Percentiles rank a stretch among this genome's conserved stretches.
phyloP scores from a whole-genome alignment of 495 filamentous ascomycete species.

The Elasticomyces elasticus region DNA sequence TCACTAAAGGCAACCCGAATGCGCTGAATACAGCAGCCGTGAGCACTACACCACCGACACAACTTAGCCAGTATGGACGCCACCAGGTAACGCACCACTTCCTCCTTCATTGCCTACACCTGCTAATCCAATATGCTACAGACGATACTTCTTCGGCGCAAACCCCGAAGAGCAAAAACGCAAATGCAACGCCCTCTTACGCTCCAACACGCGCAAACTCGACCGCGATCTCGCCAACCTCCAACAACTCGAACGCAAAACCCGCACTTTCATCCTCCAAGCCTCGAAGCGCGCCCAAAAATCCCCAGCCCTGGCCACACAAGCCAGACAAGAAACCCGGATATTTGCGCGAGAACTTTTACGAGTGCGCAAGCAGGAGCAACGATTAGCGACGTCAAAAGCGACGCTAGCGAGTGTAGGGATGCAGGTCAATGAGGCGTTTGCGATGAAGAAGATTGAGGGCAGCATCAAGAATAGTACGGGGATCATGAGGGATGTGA shows the following conservation, averaged over 20 bases:
- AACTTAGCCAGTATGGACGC: slow-evolving; percentile 57
- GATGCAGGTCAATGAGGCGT: slow-evolving; percentile 97
- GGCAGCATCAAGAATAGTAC: slow-evolving; percentile 78
- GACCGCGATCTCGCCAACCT: slow-evolving; percentile 81
- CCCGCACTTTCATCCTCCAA: slow-evolving; percentile 71
- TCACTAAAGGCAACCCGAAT: background rate
- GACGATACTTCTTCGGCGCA: slow-evolving; percentile 76
- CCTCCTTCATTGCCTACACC: background rate
- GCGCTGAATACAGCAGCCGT: background rate
- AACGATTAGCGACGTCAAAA: slow-evolving; percentile 69
- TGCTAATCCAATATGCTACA: background rate
- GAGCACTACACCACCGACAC: background rate
- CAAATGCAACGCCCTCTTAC: slow-evolving; percentile 90
- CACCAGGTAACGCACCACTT: slow-evolving; percentile 39
- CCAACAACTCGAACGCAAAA: slow-evolving; percentile 68
- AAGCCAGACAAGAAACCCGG: slow-evolving; percentile 68
- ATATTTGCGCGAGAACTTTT: slow-evolving; percentile 83
- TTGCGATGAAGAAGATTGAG: slow-evolving; percentile 91
- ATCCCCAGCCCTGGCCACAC: slow-evolving; percentile 61
- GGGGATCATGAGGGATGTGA: slow-evolving; percentile 95
- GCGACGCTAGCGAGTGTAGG: slow-evolving; percentile 88
- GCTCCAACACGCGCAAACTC: slow-evolving; percentile 82
- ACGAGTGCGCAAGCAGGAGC: slow-evolving; percentile 61
- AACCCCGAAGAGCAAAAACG: slow-evolving; percentile 90
- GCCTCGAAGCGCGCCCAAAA: slow-evolving; percentile 69